phyloP scores from a whole-genome alignment of 176 grass and related monocot genomes.

The Metroxylon sagu region DNA sequence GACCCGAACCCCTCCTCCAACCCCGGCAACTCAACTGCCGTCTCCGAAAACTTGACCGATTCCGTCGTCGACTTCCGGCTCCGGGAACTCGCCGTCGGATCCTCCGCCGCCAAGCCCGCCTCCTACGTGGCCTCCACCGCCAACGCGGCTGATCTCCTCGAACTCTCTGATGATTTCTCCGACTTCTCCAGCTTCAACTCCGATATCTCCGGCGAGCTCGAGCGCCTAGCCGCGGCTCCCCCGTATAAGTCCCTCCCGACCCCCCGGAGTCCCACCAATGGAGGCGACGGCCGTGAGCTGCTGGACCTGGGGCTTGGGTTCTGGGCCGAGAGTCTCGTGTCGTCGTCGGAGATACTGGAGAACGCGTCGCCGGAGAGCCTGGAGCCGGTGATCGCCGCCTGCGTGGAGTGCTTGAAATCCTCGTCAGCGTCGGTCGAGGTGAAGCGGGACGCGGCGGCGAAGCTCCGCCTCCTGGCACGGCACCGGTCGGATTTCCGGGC shows the following conservation, averaged over 20 bases:
- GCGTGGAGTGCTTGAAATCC: constrained; percentile 45
- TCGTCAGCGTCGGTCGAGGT: constrained; percentile 34
- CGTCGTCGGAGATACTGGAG: constrained; percentile 48
- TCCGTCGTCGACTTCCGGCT: constrained; percentile 86
- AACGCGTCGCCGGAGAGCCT: constrained; percentile 51
- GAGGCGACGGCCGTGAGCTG: too few relatives aligned
- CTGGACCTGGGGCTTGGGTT: too few relatives aligned
- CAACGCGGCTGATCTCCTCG: constrained; percentile 59
- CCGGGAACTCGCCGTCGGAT: constrained; percentile 65
- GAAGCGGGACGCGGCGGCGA: constrained; percentile 51
- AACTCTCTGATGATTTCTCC: constrained; percentile 77
- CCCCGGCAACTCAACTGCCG: neutral
- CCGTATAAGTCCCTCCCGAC: too few relatives aligned
- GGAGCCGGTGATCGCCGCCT: constrained; percentile 68
- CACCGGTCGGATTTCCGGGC: constrained; percentile 87
- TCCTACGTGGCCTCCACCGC: constrained; percentile 20
- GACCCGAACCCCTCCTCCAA: too few relatives aligned
- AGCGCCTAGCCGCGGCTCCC: constrained; percentile 48
- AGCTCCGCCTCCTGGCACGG: constrained; percentile 74
- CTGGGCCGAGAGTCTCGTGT: neutral
- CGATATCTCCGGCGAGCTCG: constrained; percentile 89
- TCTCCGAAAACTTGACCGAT: constrained; percentile 50
- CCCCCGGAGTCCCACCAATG: too few relatives aligned
- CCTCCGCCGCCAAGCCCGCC: constrained; percentile 34
- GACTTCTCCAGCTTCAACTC: constrained; percentile 91